These are phyloP conservation scores for Russula brevipes DNA, from an alignment of 768 basidiomycete species.

Conservation along the genomic window DNA sequence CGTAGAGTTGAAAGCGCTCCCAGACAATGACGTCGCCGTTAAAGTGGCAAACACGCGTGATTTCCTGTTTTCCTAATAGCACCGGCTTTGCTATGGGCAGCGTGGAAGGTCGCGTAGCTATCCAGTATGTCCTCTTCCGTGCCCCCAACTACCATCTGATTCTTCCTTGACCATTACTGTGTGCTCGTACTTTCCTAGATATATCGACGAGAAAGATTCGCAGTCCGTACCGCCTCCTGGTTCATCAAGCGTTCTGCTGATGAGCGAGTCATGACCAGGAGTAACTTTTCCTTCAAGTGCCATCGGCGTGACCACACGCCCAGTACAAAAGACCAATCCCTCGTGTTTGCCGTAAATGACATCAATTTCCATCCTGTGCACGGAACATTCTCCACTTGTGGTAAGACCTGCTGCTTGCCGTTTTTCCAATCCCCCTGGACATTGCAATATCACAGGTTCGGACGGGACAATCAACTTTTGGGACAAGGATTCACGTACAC, in stretches of 20 bases:
- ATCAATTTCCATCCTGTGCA: constrained; percentile 51
- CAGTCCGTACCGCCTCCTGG: constrained; percentile 38
- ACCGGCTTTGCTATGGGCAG: constrained; percentile 83
- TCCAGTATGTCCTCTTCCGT: constrained; percentile 66
- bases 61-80: constrained; percentile 74
- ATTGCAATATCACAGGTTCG: constrained; percentile 42
- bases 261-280: constrained; percentile 24
- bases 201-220: constrained; percentile 79
- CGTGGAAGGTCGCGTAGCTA: constrained; percentile 88
- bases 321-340: constrained; percentile 37
- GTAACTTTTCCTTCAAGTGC: constrained; percentile 59
- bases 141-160: no score
- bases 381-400: constrained; percentile 46
- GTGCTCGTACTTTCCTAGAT: constrained; percentile 40
- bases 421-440: not conserved
- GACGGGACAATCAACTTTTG: constrained; percentile 90
- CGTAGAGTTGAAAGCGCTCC: not conserved
- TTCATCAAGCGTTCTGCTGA: not conserved
- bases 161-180: not conserved
- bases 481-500: constrained; percentile 90
- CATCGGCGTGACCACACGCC: constrained; percentile 37
- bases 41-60: constrained; percentile 89
- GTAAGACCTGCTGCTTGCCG: constrained; percentile 21
- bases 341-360: constrained; percentile 53
- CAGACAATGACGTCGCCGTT: constrained; percentile 81